Evolutionary conservation across 2,329 filamentous ascomycete species (phyloP).

Genomic region (Aspergillus costaricaensis): DNA sequence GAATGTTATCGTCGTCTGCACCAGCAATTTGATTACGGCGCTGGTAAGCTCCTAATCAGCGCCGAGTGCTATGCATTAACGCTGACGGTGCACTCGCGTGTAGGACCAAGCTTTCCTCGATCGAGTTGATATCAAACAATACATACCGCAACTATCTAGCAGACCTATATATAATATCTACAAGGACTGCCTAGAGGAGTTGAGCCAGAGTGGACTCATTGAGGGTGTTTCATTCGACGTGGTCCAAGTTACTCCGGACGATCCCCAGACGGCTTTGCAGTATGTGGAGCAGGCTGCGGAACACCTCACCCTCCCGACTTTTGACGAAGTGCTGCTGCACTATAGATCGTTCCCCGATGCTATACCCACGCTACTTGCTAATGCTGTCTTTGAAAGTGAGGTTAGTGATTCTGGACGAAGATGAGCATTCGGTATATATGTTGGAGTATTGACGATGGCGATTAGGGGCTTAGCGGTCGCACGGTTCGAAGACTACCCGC

Average conservation of each 20-base stretch:
- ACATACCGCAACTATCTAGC: slow-evolving; percentile 43
- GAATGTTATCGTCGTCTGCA: slow-evolving; percentile 54
- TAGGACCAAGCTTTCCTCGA: slow-evolving; percentile 52
- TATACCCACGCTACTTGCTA: slow-evolving; percentile 30
- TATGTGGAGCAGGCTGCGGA: slow-evolving; percentile 30
- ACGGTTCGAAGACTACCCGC: slow-evolving; percentile 46
- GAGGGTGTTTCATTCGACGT: slow-evolving; percentile 31
- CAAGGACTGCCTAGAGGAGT: slow-evolving; percentile 50
- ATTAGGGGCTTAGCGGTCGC: slow-evolving; percentile 44
- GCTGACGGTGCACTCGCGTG: background rate
- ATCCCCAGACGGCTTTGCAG: slow-evolving; percentile 29
- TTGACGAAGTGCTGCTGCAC: slow-evolving; percentile 33
- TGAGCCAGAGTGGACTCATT: slow-evolving; percentile 43
- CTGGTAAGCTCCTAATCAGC: slow-evolving; percentile 32
- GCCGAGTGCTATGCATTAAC: background rate
- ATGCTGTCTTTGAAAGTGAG: slow-evolving; percentile 30
- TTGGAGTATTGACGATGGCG: background rate
- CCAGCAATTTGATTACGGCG: slow-evolving; percentile 50
- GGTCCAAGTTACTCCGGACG: slow-evolving; percentile 22
- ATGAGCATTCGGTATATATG: background rate
- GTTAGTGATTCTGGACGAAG: slow-evolving; percentile 23
- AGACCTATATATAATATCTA: slow-evolving; percentile 52
- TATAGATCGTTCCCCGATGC: slow-evolving; percentile 32
- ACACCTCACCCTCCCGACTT: slow-evolving; percentile 26
- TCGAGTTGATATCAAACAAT: slow-evolving; percentile 51